phyloP scores from a whole-genome alignment of 495 filamentous ascomycete genomes.

The Aspergillus cristatus region DNA sequence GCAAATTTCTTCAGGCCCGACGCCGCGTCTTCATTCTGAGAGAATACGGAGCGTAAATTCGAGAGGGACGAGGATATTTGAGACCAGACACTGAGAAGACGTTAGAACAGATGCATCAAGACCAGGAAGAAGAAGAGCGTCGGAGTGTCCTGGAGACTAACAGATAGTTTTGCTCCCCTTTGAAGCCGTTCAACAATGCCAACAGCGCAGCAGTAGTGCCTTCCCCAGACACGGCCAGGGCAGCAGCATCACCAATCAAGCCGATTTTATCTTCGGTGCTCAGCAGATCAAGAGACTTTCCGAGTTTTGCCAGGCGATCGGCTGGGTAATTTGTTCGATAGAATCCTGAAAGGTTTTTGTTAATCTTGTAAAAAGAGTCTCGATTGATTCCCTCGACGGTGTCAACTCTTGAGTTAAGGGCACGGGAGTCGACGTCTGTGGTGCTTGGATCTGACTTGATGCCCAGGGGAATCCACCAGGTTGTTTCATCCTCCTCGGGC shows the following conservation, averaged over 20 bases:
- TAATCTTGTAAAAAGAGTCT: conserved; percentile 79
- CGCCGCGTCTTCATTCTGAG: conserved; percentile 45
- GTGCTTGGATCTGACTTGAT: conserved; percentile 48
- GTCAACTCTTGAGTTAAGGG: conserved; percentile 67
- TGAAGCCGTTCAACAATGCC: conserved; percentile 70
- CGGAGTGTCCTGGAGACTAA: conserved; percentile 19
- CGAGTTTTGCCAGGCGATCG: conserved; percentile 65
- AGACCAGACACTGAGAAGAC: conserved; percentile 57
- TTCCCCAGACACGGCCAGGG: conserved; percentile 79
- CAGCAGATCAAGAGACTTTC: conserved; percentile 60
- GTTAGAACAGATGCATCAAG: conserved; percentile 15
- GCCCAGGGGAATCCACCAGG: conserved; percentile 93
- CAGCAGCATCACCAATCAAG: conserved; percentile 82
- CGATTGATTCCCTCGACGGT: conserved; percentile 65
- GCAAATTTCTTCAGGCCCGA: conserved; percentile 65
- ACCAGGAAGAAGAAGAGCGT: too few species aligned
- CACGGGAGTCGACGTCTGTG: conserved; percentile 28
- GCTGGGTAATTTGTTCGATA: conserved; percentile 90
- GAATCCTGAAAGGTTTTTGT: conserved; percentile 79
- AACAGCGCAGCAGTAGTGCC: conserved; percentile 71
- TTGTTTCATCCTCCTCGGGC: conserved; percentile 78
- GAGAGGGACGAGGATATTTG: conserved; percentile 65
- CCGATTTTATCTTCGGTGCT: conserved; percentile 85
- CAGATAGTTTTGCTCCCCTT: conserved; percentile 72
- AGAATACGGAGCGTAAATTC: conserved; percentile 57